Base-by-base conservation (phyloP, 2,329 filamentous ascomycete genomes). In the Aureobasidium pullulans region DNA sequence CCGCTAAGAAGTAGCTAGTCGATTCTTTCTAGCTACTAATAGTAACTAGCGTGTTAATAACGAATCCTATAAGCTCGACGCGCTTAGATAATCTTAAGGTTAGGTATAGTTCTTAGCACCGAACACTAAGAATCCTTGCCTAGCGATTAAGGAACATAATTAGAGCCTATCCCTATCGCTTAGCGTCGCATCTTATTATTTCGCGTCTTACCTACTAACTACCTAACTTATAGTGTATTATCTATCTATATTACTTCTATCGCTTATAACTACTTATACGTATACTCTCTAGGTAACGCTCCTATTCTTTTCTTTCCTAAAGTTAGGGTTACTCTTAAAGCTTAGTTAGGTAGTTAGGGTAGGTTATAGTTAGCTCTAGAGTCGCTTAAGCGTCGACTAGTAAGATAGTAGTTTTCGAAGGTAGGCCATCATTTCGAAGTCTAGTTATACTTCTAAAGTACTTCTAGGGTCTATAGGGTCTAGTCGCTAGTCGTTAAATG, bases 261-360 rank as follows among this genome's bases (percentile, higher is more conserved):
- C 50, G 19, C 19, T 23, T 3, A 1, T 3, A 3, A 23, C 19
- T 23, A 13, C 28, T 34, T 13, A 42, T 28, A 36, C 40, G 29
- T 39, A 42, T 42, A 10, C 11, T 29, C 29, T 54, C 16, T 44
- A 56, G 52, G 52, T 56, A 39, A 56, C 8, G 19, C 3, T 9
- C 39, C 13, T 29, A 44, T 54, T 43, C n/a, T 9, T 43, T 42
- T 5, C 23, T 28, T 43, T n/a, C 28, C 19, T 23, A 2, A 37
- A 43, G 50, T 53, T 23, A 53, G 50, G 50, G 50, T 28, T 53
- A 28, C 50, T 53, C 28, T 11, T 32, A 43, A 54, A 23, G 50
- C 50, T 28, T 37, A 37, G 50, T 42, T 4, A 37, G 50, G 50
- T 42, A 37, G 50, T 23, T 43, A 37, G 50, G 50, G 50, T 42